Evolutionary conservation across 139 green algal genomes (phyloP), one percentile per base, ranked within the genome.

Genomic region (Asterochloris erici): DNA sequence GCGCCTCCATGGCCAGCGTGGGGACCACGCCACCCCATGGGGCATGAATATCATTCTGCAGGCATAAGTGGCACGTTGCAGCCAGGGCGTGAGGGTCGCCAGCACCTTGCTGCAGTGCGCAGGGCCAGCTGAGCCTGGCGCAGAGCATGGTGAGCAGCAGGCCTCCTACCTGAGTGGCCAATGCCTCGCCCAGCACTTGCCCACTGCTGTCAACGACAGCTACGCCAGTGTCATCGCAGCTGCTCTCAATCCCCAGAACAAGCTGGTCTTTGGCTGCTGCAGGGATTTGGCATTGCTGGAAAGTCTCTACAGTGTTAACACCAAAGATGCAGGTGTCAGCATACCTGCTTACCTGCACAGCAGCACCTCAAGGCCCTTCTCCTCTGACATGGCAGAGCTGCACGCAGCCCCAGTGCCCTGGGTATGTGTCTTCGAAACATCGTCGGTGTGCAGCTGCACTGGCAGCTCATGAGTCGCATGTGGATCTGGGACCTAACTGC

Each of bases 161-260:
- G 29, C 19, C 21, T 47, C 27, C 23, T 76, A 86, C 87, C 85
- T 98, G 93, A 4, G 88, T 90, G 15, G 90, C 90, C 14, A 98
- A 73, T 0, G 91, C 90, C 69, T 98, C 89, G 0, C 93, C 93
- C 21, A 99, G 85, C 12, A 99, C 85, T 11, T 64, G 54, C 0
- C 96, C 96, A 26, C 90, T 83, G 4, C 83, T 91, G 24, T 71
- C 63, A 19, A 99, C 93, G 0, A 99, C 89, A 26, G 96, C 96
- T 15, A 93, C 94, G 11, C 88, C 96, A 0, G 96, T 99, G 91
- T 99, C 96, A 85, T 99, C 96, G 80, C 96, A 99, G 89, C 89
- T 96, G 85, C 88, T 96, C 84, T 99, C 96, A 66, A 99, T 99
- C 79, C 96, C 96, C 24, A 99, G 90, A 10, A 99, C 82, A 9